Percentiles rank a stretch among this genome's conserved stretches.
Conservation (phyloP, 2,329 filamentous ascomycete species). For the Fusarium azukiicola region DNA sequence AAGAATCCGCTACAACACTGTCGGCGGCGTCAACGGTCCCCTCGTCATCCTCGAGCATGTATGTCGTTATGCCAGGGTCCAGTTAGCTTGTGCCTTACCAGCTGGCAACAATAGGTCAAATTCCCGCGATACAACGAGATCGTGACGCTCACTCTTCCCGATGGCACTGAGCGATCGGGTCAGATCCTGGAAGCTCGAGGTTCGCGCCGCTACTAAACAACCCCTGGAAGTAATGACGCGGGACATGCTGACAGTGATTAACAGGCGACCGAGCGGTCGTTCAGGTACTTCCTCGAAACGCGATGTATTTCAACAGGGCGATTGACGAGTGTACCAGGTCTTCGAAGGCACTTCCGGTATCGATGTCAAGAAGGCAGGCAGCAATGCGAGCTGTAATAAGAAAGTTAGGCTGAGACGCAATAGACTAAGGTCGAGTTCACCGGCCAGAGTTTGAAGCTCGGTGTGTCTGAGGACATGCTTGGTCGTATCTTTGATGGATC, state of each 20-base stretch:
- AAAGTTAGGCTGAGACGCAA: constrained; percentile 52
- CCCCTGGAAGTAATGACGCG: constrained; percentile 32
- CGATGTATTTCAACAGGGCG: constrained; percentile 30
- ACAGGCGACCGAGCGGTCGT: constrained; percentile 95
- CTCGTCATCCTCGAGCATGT: constrained; percentile 99
- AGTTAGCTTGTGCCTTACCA: constrained; percentile 51
- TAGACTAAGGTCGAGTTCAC: constrained; percentile 99
- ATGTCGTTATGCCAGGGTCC: constrained; percentile 25
- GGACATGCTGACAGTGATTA: constrained; percentile 46
- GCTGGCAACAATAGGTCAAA: constrained; percentile 86
- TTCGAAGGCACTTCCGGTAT: constrained; percentile 99
- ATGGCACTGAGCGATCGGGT: constrained; percentile 95
- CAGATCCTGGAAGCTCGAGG: constrained; percentile 99
- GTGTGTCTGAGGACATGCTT: constrained; percentile 99
- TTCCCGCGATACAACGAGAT: constrained; percentile 99
- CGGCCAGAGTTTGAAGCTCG: constrained; percentile 97
- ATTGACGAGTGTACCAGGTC: constrained; percentile 78
- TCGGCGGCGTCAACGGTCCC: constrained; percentile 98
- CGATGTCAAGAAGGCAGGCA: constrained; percentile 96
- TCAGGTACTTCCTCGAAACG: constrained; percentile 81
- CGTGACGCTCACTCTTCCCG: constrained; percentile 95
- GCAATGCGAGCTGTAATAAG: constrained; percentile 22
- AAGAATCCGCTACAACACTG: constrained; percentile 96
- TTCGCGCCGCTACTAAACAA: constrained; percentile 63
- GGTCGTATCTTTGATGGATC: constrained; percentile 99